These are phyloP conservation scores for Saccharomycopsis capsularis DNA, from an alignment of 805 yeast species.

Conservation along the genomic window DNA sequence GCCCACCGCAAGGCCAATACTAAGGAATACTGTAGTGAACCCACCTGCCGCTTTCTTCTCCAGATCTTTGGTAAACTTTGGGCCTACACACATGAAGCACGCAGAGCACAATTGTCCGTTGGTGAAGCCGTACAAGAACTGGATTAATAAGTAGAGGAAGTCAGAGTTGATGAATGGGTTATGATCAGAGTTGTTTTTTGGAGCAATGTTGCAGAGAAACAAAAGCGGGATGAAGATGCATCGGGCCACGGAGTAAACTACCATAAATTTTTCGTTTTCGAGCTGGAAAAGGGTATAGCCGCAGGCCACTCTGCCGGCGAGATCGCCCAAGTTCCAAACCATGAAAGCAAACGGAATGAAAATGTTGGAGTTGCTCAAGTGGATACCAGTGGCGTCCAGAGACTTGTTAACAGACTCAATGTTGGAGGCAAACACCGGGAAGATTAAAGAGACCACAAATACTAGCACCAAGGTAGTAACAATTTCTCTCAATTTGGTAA, in stretches of 20 bases:
- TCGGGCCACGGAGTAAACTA: constrained; percentile 51
- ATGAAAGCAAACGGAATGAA: constrained; percentile 74
- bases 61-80: constrained; percentile 48
- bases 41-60: constrained; percentile 94
- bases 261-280: constrained; percentile 35
- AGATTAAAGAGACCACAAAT: constrained; percentile 66
- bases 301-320: constrained; percentile 68
- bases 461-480: constrained; percentile 66
- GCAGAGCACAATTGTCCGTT: constrained; percentile 82
- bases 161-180: constrained; percentile 44
- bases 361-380: constrained; percentile 27
- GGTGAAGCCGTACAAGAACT: constrained; percentile 74
- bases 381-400: not conserved
- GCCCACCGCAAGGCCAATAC: constrained; percentile 74
- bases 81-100: constrained; percentile 69
- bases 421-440: constrained; percentile 85
- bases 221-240: constrained; percentile 63
- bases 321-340: constrained; percentile 87
- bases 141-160: constrained; percentile 57
- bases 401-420: constrained; percentile 45
- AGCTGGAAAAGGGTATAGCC: constrained; percentile 41
- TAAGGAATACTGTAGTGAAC: constrained; percentile 72
- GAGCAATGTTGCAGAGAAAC: constrained; percentile 51
- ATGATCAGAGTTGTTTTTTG: not conserved
- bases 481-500: constrained; percentile 55